Conservation (phyloP, 805 yeast genomes). For the Candida odintsovae region DNA sequence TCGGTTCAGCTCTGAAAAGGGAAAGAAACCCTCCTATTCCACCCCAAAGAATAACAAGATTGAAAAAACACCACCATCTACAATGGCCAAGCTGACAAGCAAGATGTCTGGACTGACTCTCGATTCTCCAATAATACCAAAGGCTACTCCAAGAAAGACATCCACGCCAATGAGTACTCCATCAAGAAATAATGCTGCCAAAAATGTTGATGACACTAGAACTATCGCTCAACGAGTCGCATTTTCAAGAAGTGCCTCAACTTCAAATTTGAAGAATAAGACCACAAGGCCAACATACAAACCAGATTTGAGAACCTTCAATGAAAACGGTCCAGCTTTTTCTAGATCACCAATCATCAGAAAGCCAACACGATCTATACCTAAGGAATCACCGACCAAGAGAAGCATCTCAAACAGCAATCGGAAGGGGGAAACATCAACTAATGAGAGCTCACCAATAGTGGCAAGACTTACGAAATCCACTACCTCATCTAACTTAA, state of each 20-base stretch:
- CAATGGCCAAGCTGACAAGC: conserved; percentile 13
- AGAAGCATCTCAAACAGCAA: conserved; percentile 3
- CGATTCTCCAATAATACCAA: conserved; percentile 3
- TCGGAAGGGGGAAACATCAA: background rate
- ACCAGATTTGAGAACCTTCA: background rate
- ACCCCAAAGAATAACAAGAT: background rate
- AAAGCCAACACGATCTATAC: background rate
- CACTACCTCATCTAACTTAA: conserved; percentile 19
- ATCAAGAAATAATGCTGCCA: background rate
- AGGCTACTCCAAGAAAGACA: background rate
- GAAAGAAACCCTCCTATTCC: background rate
- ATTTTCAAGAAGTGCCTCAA: background rate
- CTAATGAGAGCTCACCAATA: conserved; percentile 14
- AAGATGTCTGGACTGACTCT: conserved; percentile 11
- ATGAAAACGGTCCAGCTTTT: background rate
- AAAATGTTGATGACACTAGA: background rate
- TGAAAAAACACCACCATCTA: conserved; percentile 12
- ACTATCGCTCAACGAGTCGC: background rate
- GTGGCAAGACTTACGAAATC: conserved; percentile 21
- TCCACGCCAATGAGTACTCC: background rate
- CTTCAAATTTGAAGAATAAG: background rate
- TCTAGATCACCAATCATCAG: background rate
- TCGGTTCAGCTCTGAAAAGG: background rate
- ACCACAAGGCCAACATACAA: background rate
- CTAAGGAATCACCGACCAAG: conserved; percentile 6